Conservation (phyloP, 2,329 filamentous ascomycete genomes). For the Boeremia exigua region DNA sequence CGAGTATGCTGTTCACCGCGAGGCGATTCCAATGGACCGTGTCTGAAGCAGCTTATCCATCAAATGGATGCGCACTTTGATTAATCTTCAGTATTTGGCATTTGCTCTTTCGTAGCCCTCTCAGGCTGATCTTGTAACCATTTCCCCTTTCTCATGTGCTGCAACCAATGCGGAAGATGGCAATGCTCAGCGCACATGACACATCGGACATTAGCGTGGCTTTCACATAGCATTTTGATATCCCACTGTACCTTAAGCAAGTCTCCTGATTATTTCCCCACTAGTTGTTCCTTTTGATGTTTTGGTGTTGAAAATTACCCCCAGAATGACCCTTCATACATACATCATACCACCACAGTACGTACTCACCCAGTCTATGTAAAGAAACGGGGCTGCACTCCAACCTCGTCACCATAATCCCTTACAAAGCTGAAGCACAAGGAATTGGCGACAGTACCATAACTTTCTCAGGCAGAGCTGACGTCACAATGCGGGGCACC, state of each 20-base stretch:
- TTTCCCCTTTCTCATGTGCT: background rate
- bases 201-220: background rate
- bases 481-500: slow-evolving; percentile 11
- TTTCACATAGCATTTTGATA: background rate
- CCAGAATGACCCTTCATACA: background rate
- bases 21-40: slow-evolving; percentile 16
- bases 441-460: too few species aligned
- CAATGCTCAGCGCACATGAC: background rate
- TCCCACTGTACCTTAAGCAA: too few species aligned
- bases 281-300: background rate
- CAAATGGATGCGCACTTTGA: background rate
- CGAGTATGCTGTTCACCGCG: slow-evolving; percentile 31
- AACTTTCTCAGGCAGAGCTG: background rate
- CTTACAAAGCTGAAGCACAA: background rate
- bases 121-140: slow-evolving; percentile 1
- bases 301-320: background rate
- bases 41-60: background rate
- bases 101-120: background rate
- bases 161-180: background rate
- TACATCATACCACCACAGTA: slow-evolving; percentile 1
- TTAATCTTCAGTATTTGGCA: background rate
- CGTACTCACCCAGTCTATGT: background rate
- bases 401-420: background rate
- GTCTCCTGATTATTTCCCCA: too few species aligned
- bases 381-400: background rate